phyloP scores from a whole-genome alignment of 148 eudicot genomes.

The Diospyros kaki region DNA sequence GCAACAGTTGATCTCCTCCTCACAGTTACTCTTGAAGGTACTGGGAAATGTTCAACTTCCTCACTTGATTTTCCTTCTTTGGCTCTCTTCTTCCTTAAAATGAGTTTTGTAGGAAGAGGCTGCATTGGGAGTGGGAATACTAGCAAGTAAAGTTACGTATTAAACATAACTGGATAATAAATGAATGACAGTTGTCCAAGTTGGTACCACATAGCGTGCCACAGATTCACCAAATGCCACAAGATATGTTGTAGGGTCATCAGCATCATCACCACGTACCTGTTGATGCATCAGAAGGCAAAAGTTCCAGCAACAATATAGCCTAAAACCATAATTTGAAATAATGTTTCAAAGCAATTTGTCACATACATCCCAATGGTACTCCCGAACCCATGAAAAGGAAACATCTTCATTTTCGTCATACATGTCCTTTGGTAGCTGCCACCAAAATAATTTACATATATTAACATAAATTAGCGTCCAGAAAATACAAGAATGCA shows the following conservation, averaged over 20 bases:
- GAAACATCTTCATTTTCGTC: slow-evolving; percentile 89
- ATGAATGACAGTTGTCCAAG: neutral
- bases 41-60: slow-evolving; percentile 82
- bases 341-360: neutral
- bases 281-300: slow-evolving; percentile 25
- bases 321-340: neutral
- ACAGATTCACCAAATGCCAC: slow-evolving; percentile 79
- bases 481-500: neutral
- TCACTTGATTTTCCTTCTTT: slow-evolving; percentile 76
- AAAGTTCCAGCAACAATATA: neutral
- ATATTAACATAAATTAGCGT: neutral
- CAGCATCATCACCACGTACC: slow-evolving; percentile 89
- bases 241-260: slow-evolving; percentile 78
- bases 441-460: slow-evolving; percentile 25
- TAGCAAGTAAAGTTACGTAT: slow-evolving; percentile 1
- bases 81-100: slow-evolving; percentile 82
- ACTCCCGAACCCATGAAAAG: slow-evolving; percentile 89
- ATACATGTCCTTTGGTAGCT: slow-evolving; percentile 81
- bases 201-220: slow-evolving; percentile 72
- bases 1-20: slow-evolving; percentile 49
- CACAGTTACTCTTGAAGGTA: slow-evolving; percentile 64
- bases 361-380: slow-evolving; percentile 90
- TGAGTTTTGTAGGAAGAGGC: slow-evolving; percentile 92
- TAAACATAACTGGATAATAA: neutral
- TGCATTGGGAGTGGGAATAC: slow-evolving; percentile 24